These are phyloP conservation scores for Brettanomyces nanus DNA, from an alignment of 805 yeast species.

Conservation along the genomic window DNA sequence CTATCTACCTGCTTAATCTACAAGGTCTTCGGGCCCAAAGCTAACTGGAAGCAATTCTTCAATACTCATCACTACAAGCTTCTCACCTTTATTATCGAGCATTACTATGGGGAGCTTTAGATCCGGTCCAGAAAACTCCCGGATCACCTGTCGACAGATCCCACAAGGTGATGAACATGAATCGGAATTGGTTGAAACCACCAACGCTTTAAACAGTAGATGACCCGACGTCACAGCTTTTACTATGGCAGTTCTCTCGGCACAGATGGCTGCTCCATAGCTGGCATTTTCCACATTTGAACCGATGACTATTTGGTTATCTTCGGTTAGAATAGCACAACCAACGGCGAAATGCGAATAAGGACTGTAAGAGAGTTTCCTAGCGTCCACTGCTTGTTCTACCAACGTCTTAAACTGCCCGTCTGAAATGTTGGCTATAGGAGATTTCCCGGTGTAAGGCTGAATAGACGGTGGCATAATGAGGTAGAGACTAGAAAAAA, in stretches of 20 bases:
- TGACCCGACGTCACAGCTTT: conserved; percentile 42
- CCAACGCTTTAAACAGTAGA: conserved; percentile 47
- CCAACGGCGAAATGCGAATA: conserved; percentile 82
- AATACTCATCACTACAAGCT: conserved; percentile 38
- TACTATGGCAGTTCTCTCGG: conserved; percentile 61
- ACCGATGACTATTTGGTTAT: conserved; percentile 50
- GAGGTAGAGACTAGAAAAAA: too few species aligned
- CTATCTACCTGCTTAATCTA: not conserved
- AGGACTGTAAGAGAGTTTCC: conserved; percentile 50
- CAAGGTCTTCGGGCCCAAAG: conserved; percentile 74
- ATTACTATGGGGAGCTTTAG: conserved; percentile 49
- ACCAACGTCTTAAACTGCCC: conserved; percentile 10
- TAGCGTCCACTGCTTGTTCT: conserved; percentile 14
- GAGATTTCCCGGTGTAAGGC: conserved; percentile 1
- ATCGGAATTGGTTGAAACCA: conserved; percentile 54
- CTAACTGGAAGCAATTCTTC: conserved; percentile 69
- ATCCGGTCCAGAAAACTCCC: conserved; percentile 59
- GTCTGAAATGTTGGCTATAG: conserved; percentile 4
- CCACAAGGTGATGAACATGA: conserved; percentile 82
- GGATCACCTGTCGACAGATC: conserved; percentile 80
- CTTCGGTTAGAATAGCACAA: conserved; percentile 51
- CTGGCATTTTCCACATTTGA: conserved; percentile 94
- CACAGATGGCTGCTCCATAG: conserved; percentile 71
- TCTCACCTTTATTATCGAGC: conserved; percentile 50
- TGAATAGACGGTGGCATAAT: not conserved